Percentiles rank a stretch among this genome's conserved stretches.
phyloP scores from a whole-genome alignment of 192 early-diverging fungal genomes.

The Spizellomyces sp. region DNA sequence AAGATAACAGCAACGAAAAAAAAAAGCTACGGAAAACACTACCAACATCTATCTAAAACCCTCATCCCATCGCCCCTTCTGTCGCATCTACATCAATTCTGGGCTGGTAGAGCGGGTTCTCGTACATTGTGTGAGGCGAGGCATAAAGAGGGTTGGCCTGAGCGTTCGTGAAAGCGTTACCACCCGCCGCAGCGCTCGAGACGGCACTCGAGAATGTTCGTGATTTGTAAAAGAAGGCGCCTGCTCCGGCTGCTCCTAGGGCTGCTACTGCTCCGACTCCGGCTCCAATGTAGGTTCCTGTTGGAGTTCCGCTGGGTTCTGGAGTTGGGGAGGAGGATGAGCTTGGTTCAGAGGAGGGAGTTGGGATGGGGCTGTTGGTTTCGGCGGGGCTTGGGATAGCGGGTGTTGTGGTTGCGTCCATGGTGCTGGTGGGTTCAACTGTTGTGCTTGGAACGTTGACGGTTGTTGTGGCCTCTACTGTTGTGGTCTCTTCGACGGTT shows the following conservation, averaged over 20 bases:
- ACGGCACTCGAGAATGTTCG: slow-evolving; percentile 12
- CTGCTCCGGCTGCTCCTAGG: slow-evolving; percentile 17
- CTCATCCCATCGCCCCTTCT: neutral
- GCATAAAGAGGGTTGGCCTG: slow-evolving; percentile 29
- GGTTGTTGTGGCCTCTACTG: neutral
- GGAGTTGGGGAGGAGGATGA: no score
- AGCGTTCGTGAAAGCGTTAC: slow-evolving; percentile 15
- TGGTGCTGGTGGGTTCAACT: slow-evolving; percentile 11
- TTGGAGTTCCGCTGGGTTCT: neutral
- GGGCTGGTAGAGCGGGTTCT: slow-evolving; percentile 35
- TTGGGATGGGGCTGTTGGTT: neutral
- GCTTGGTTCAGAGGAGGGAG: neutral
- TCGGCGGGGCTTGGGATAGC: neutral
- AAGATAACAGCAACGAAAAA: no score
- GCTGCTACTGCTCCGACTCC: slow-evolving; percentile 20
- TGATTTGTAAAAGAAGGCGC: slow-evolving; percentile 21
- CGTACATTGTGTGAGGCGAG: slow-evolving; percentile 15
- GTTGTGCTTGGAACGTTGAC: neutral
- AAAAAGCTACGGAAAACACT: no score
- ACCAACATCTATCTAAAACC: no score
- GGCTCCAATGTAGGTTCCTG: slow-evolving; percentile 6
- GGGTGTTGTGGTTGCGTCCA: neutral
- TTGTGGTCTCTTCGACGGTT: neutral
- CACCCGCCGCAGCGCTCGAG: slow-evolving; percentile 4
- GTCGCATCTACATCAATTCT: slow-evolving; percentile 2